phyloP scores from a whole-genome alignment of 345 rosid species.

The Stellera chamaejasme region DNA sequence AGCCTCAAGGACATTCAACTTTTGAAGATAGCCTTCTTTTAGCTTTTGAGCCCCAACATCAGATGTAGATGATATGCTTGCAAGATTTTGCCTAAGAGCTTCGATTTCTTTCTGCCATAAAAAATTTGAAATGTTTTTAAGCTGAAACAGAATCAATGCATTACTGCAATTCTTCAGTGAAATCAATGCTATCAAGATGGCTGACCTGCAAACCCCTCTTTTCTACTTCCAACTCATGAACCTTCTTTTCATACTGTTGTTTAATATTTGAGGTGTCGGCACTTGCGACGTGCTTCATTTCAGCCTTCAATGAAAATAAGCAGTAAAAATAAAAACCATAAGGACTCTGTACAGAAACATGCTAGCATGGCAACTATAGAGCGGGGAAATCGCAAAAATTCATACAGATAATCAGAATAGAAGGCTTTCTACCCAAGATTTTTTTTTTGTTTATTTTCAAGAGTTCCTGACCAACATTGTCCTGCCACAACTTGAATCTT shows the following conservation, averaged over 20 bases:
- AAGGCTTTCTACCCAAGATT: too few species aligned
- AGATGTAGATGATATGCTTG: conserved; percentile 59
- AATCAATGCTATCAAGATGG: conserved; percentile 6
- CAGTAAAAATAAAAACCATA: conserved; percentile 1
- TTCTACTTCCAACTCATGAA: conserved; percentile 79
- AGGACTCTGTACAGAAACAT: too few species aligned
- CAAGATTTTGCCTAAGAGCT: conserved; percentile 60
- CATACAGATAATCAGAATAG: too few species aligned
- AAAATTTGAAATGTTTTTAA: too few species aligned
- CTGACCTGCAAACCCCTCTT: conserved; percentile 74
- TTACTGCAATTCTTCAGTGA: background rate
- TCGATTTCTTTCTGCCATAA: conserved; percentile 76
- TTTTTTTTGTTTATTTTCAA: too few species aligned
- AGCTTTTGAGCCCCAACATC: conserved; percentile 81
- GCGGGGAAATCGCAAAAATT: too few species aligned
- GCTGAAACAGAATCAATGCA: too few species aligned
- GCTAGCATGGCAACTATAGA: too few species aligned
- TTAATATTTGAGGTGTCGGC: conserved; percentile 77
- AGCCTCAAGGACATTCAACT: conserved; percentile 75
- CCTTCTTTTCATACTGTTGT: conserved; percentile 93
- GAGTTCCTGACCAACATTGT: too few species aligned
- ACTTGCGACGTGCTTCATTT: conserved; percentile 70
- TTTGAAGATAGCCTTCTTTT: conserved; percentile 82
- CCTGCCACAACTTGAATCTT: too few species aligned
- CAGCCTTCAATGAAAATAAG: conserved; percentile 56